These are phyloP conservation scores for Bidens hawaiensis DNA, from an alignment of 140 eudicot species.

Conservation along the genomic window DNA sequence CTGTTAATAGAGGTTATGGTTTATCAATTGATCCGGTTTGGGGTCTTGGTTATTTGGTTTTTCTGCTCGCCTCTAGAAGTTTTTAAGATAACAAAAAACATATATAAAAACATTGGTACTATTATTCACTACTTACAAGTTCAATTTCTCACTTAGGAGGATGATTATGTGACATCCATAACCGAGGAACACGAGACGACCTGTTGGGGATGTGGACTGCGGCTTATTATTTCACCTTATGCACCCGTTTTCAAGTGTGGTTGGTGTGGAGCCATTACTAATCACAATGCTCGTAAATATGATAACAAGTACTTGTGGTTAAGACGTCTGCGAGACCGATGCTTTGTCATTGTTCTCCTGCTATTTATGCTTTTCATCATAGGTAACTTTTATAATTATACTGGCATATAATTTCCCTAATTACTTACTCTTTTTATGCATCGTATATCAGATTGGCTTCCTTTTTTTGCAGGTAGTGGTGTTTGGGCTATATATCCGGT, in stretches of 20 bases:
- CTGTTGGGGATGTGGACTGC: slow-evolving; percentile 98
- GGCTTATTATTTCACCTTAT: slow-evolving; percentile 68
- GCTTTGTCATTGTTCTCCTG: slow-evolving; percentile 61
- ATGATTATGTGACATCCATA: slow-evolving; percentile 43
- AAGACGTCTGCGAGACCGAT: slow-evolving; percentile 79
- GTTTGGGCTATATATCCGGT: slow-evolving; percentile 82
- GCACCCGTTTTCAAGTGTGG: slow-evolving; percentile 84
- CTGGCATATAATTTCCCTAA: slow-evolving; percentile 2
- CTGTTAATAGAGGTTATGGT: neutral
- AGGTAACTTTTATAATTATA: slow-evolving; percentile 45
- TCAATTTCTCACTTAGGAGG: slow-evolving; percentile 45
- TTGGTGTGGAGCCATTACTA: slow-evolving; percentile 99
- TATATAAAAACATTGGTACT: neutral
- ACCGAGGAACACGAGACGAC: slow-evolving; percentile 56
- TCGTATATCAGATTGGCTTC: slow-evolving; percentile 2
- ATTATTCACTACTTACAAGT: slow-evolving; percentile 5
- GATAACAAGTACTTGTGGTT: slow-evolving; percentile 56
- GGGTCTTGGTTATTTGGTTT: neutral
- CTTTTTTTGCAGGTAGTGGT: slow-evolving; percentile 61
- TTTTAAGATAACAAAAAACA: neutral
- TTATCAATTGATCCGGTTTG: too few species aligned
- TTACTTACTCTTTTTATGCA: neutral
- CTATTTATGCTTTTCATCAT: slow-evolving; percentile 69
- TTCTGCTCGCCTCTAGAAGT: neutral
- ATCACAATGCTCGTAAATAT: slow-evolving; percentile 50